Evolutionary conservation across 495 filamentous ascomycete genomes (phyloP), one percentile per base, ranked within the genome.

Genomic region (Amniculicola lignicola): DNA sequence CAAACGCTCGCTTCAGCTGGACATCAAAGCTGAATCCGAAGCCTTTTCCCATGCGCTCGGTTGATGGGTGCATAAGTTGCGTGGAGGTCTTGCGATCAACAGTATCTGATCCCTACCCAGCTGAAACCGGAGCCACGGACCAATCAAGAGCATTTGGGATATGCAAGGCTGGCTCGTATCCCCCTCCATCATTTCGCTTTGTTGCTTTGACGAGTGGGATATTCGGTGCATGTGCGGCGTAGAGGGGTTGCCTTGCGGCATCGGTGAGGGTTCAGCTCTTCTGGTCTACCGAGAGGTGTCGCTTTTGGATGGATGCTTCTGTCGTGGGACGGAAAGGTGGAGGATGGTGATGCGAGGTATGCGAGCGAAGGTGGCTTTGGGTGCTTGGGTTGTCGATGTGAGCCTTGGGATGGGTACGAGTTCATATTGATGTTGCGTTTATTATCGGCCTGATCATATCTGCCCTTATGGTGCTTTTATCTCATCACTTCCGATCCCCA

Each of bases 61-160:
- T n/a, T 7, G 7, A 7, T 33, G 48, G 7, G n/a, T 33, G 29
- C 7, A 33, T n/a, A 33, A 33, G 7, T 33, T n/a, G 29, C 7
- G n/a, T 27, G 23, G 23, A 9, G 38, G 7, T n/a, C 7, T 33
- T n/a, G n/a, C n/a, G n/a, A n/a, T n/a, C n/a, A n/a, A n/a, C n/a
- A n/a, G n/a, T 33, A 33, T 33, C n/a, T 7, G 29, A 40, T 40
- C 37, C 37, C 37, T 40, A 18, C 19, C 37, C 16, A 40, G 37
- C 37, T 40, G 37, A 40, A 40, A 19, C 6, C 37, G 16, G 10
- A 6, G 9, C 6, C 6, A 18, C 16, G 9, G 16, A 6, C 37
- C 37, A 40, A 40, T 40, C 37, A 40, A 18, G n/a, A 33, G 7
- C 29, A n/a, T n/a, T n/a, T n/a, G n/a, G n/a, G n/a, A n/a, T n/a